Conservation (phyloP, 2,329 filamentous ascomycete genomes). For the Claviceps maximensis region DNA sequence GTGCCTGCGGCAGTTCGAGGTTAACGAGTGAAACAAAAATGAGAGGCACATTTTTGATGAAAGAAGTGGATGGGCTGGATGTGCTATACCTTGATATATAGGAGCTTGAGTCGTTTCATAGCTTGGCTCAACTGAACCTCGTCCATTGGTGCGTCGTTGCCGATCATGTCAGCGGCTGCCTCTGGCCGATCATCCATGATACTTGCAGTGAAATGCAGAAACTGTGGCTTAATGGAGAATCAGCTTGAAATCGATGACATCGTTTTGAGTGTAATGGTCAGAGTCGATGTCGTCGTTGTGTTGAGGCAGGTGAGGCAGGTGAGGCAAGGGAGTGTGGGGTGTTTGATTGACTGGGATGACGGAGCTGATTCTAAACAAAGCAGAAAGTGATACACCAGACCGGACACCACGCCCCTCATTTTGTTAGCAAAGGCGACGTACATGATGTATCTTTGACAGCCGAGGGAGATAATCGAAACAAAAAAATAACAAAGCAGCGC, state of each 20-base stretch:
- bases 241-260: not conserved
- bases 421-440: not conserved
- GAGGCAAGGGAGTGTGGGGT: not conserved
- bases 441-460: not conserved
- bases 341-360: not conserved
- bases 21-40: constrained; percentile 7
- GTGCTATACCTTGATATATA: constrained; percentile 38
- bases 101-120: constrained; percentile 36
- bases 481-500: not conserved
- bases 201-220: not conserved
- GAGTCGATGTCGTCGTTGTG: not conserved
- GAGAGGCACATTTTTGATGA: not conserved
- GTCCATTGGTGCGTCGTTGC: constrained; percentile 20
- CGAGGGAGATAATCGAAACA: not conserved
- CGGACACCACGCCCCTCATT: not conserved
- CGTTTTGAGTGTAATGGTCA: not conserved
- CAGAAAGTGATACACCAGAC: not conserved
- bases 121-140: constrained; percentile 37
- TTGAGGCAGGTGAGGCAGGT: not conserved
- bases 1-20: constrained; percentile 15
- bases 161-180: not conserved
- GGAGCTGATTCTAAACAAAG: not conserved
- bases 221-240: not conserved
- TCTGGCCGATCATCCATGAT: constrained; percentile 5
- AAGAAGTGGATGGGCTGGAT: not conserved